Conservation (phyloP, 108 stramenopile genomes). For the Nitzschia palea region DNA sequence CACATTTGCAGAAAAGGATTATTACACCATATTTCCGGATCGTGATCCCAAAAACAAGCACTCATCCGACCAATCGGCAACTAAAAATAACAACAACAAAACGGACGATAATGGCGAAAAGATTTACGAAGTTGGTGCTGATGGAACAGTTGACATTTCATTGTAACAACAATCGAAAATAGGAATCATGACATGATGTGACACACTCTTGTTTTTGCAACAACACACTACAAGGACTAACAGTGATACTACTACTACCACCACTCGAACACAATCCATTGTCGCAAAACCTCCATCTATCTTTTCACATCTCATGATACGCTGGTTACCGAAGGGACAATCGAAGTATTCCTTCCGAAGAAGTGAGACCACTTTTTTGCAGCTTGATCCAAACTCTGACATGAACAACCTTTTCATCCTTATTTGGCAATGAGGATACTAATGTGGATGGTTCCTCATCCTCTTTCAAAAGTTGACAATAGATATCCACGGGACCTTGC, state of each 20-base stretch:
- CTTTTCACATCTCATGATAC: no score
- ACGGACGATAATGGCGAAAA: conserved; percentile 9
- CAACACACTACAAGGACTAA: no score
- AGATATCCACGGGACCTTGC: background rate
- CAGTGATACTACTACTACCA: no score
- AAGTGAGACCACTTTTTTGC: background rate
- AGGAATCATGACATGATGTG: no score
- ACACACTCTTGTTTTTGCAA: no score
- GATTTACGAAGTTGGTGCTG: conserved; percentile 26
- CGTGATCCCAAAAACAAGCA: conserved; percentile 10
- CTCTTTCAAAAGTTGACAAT: conserved; percentile 2
- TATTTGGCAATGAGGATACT: no score
- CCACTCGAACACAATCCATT: no score
- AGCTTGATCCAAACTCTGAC: conserved; percentile 2
- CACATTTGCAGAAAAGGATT: conserved; percentile 24
- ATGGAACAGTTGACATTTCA: conserved; percentile 28
- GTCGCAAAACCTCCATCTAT: no score
- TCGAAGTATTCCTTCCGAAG: background rate
- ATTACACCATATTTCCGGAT: conserved; percentile 38
- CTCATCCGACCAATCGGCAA: background rate
- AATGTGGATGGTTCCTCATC: background rate
- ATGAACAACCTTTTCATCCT: background rate
- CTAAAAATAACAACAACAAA: background rate
- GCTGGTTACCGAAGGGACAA: no score
- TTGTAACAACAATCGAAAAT: no score